Conservation (phyloP, 2,329 filamentous ascomycete genomes). For the Penicillium paneum region DNA sequence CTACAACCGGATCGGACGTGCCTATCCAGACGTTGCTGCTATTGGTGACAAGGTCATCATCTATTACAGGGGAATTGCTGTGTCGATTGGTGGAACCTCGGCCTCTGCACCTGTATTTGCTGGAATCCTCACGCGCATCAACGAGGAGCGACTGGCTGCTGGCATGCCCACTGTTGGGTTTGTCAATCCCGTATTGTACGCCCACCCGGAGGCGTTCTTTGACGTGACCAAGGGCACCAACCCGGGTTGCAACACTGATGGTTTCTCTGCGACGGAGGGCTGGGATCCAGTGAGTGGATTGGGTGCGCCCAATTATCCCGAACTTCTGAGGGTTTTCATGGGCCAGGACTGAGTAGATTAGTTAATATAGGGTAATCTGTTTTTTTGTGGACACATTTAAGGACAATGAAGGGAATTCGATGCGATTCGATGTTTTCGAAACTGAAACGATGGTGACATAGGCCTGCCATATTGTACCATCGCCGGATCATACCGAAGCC, state of each 20-base stretch:
- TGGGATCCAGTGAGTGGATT: conserved; percentile 38
- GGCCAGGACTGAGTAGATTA: conserved; percentile 6
- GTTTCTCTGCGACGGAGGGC: conserved; percentile 26
- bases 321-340: conserved; percentile 34
- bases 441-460: background rate
- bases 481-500: too few species aligned
- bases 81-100: conserved; percentile 30
- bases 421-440: background rate
- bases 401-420: background rate
- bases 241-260: conserved; percentile 29
- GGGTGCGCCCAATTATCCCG: conserved; percentile 34
- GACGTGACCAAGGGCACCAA: conserved; percentile 34
- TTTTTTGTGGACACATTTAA: background rate
- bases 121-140: conserved; percentile 54
- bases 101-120: conserved; percentile 56
- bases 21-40: conserved; percentile 38
- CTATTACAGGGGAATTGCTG: conserved; percentile 24
- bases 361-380: background rate
- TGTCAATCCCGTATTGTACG: conserved; percentile 47
- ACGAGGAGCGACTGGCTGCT: conserved; percentile 51
- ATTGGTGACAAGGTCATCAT: conserved; percentile 38
- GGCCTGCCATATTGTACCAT: background rate
- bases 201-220: conserved; percentile 31
- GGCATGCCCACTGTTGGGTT: conserved; percentile 54
- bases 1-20: conserved; percentile 37